phyloP scores from a whole-genome alignment of 345 rosid genomes.

The Conringia planisiliqua region DNA sequence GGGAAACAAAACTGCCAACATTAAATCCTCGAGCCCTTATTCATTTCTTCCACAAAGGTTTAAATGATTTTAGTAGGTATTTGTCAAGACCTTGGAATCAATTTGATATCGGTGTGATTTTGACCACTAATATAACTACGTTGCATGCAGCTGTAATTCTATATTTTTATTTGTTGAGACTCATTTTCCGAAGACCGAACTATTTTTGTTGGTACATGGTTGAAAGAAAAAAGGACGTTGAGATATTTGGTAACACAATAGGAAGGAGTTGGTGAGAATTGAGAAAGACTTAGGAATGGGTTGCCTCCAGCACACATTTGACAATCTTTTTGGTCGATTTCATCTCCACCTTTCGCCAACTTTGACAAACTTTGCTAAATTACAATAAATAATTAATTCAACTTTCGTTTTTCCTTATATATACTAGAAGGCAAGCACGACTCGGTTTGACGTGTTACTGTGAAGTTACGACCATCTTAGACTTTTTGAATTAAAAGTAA shows the following conservation, averaged over 20 bases:
- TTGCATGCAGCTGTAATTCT: constrained; percentile 17
- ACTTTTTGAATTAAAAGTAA: not conserved
- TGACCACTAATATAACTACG: constrained; percentile 11
- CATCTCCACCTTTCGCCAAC: constrained; percentile 39
- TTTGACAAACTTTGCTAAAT: constrained; percentile 31
- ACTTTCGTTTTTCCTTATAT: constrained; percentile 6
- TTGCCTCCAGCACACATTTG: constrained; percentile 34
- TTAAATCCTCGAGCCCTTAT: not conserved
- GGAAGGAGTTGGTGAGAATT: constrained; percentile 26
- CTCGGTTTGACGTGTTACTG: constrained; percentile 26
- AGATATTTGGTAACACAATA: constrained; percentile 21
- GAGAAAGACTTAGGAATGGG: constrained; percentile 21
- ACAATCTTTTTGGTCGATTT: constrained; percentile 20
- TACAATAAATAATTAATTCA: constrained; percentile 13
- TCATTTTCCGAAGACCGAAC: constrained; percentile 8
- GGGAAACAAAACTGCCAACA: not conserved
- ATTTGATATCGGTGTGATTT: not conserved
- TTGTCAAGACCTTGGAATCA: not conserved
- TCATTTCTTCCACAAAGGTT: not conserved
- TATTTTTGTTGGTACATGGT: constrained; percentile 13
- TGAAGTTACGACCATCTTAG: constrained; percentile 1
- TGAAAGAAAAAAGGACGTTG: constrained; percentile 7
- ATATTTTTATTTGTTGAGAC: constrained; percentile 7
- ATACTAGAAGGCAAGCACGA: constrained; percentile 12
- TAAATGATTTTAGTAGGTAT: not conserved